These are phyloP conservation scores for Penicillium herquei DNA, from an alignment of 495 filamentous ascomycete genomes.

Conservation along the genomic window DNA sequence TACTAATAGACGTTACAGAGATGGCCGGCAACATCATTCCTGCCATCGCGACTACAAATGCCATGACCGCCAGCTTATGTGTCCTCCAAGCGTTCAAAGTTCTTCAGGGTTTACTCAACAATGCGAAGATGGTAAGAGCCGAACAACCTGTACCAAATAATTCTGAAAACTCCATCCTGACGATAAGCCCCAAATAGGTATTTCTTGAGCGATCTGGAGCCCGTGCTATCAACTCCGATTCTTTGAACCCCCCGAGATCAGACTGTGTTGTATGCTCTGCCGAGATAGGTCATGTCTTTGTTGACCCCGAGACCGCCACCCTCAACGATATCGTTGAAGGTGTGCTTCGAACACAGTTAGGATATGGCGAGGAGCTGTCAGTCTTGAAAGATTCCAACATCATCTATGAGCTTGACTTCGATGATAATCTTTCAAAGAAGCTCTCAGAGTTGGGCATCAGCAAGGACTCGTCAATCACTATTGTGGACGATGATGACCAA, in stretches of 20 bases:
- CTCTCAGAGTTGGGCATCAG: constrained; percentile 74
- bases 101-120: constrained; percentile 65
- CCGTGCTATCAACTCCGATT: constrained; percentile 71
- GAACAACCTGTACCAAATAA: not conserved
- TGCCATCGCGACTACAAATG: constrained; percentile 97
- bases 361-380: constrained; percentile 81
- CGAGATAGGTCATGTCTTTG: constrained; percentile 59
- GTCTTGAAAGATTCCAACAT: constrained; percentile 69
- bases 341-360: constrained; percentile 64
- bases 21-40: constrained; percentile 99
- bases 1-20: constrained; percentile 44
- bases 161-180: not conserved
- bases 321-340: constrained; percentile 78
- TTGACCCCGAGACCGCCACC: constrained; percentile 74
- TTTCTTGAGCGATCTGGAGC: constrained; percentile 76
- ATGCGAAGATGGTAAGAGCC: constrained; percentile 53
- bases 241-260: constrained; percentile 72
- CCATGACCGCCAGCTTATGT: constrained; percentile 90
- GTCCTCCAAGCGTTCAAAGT: constrained; percentile 94
- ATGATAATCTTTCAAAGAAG: constrained; percentile 79
- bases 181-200: constrained; percentile 44
- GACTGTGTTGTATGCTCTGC: constrained; percentile 80
- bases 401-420: constrained; percentile 85
- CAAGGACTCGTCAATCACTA: constrained; percentile 73
- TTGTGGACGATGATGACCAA: constrained; percentile 86